Evolutionary conservation across 1,284 basidiomycete species (phyloP).

Genomic region (Ganoderma sinense): DNA sequence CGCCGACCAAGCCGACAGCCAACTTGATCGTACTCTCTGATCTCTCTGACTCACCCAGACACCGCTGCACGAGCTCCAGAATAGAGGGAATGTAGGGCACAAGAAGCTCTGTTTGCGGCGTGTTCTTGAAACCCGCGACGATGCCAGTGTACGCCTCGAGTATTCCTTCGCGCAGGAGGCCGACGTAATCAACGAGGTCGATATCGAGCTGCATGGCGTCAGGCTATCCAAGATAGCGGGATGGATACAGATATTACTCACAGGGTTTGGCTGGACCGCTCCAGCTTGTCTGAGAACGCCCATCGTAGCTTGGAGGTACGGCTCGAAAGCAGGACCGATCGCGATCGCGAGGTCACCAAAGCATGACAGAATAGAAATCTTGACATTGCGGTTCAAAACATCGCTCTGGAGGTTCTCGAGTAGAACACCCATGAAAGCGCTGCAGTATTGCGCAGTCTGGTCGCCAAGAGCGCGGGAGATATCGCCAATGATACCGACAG

Average conservation of each 20-base stretch:
- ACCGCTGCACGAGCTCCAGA: constrained; percentile 84
- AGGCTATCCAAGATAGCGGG: constrained; percentile 3
- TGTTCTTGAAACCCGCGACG: constrained; percentile 89
- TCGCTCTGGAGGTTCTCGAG: constrained; percentile 94
- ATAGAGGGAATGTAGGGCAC: constrained; percentile 82
- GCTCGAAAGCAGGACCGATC: constrained; percentile 87
- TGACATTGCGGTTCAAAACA: constrained; percentile 92
- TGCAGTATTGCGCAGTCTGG: constrained; percentile 83
- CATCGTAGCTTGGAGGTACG: constrained; percentile 93
- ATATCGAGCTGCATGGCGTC: constrained; percentile 72
- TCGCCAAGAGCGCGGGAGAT: constrained; percentile 93
- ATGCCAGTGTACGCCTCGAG: constrained; percentile 97
- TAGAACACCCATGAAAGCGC: constrained; percentile 90
- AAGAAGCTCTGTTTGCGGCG: constrained; percentile 74
- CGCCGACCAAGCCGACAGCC: constrained; percentile 72
- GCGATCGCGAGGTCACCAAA: constrained; percentile 98
- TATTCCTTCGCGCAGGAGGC: constrained; percentile 92
- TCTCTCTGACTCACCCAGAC: constrained; percentile 85
- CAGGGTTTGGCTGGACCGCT: constrained; percentile 84
- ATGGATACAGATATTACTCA: constrained; percentile 47
- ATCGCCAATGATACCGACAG: constrained; percentile 95
- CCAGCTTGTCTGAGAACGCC: constrained; percentile 92
- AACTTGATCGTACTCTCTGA: constrained; percentile 80
- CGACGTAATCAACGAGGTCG: constrained; percentile 93
- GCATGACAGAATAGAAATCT: constrained; percentile 94